These are phyloP conservation scores for Copromyces sp. DNA, from an alignment of 495 filamentous ascomycete genomes.

Conservation along the genomic window DNA sequence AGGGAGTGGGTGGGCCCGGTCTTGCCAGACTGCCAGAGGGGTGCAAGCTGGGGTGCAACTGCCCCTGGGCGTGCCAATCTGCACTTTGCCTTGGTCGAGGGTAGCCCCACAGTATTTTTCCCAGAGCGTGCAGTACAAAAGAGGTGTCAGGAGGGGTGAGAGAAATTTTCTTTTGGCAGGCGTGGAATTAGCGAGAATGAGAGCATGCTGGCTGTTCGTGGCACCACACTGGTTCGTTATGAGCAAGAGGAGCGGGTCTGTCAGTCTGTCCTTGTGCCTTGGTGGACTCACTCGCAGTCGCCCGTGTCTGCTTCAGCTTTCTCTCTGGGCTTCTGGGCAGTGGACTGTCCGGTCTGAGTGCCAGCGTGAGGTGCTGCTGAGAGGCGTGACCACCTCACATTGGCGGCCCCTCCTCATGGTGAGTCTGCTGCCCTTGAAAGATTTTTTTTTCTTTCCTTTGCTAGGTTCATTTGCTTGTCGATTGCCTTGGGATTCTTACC, in stretches of 20 bases:
- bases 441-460: not conserved
- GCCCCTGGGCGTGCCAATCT: slow-evolving; percentile 7
- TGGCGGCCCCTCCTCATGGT: not conserved
- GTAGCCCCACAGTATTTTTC: not conserved
- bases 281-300: not conserved
- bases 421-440: not conserved
- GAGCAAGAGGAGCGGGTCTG: slow-evolving; percentile 15
- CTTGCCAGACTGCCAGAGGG: slow-evolving; percentile 15
- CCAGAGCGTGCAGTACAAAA: slow-evolving; percentile 7
- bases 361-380: not conserved
- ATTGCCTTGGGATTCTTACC: not conserved
- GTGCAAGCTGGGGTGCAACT: slow-evolving; percentile 4
- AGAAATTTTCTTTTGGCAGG: slow-evolving; percentile 14
- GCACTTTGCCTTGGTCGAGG: slow-evolving; percentile 20
- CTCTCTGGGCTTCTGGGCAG: not conserved
- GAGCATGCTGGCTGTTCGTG: slow-evolving; percentile 16
- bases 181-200: slow-evolving; percentile 18
- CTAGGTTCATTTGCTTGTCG: not conserved
- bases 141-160: slow-evolving; percentile 20
- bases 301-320: not conserved
- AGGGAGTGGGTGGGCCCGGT: slow-evolving; percentile 14
- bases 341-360: not conserved
- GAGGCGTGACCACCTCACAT: not conserved
- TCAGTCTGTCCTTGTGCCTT: slow-evolving; percentile 3
- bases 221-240: slow-evolving; percentile 25